Conservation (phyloP, 345 rosid species). For the Brassica napus region DNA sequence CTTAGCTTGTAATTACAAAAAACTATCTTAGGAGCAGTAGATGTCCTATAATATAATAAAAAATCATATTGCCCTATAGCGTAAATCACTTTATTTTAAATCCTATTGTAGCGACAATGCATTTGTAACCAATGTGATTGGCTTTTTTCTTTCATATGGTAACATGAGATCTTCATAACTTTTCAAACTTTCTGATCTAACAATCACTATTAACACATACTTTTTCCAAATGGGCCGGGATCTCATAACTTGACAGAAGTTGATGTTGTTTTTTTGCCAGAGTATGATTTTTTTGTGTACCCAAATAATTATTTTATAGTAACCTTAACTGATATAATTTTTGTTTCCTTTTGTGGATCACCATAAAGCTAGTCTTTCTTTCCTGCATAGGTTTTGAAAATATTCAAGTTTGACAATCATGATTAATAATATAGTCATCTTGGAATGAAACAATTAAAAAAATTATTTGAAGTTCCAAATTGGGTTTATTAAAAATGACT, state of each 20-base stretch:
- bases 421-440: not conserved
- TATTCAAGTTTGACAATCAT: not conserved
- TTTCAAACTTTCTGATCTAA: not conserved
- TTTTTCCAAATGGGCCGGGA: not conserved
- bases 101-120: not conserved
- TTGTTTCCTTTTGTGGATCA: not conserved
- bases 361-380: not conserved
- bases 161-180: not conserved
- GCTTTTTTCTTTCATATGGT: not conserved
- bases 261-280: not conserved
- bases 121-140: not conserved
- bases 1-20: too few relatives aligned
- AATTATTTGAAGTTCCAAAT: not conserved
- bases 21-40: too few relatives aligned
- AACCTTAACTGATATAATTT: not conserved
- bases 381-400: not conserved
- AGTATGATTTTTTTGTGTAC: too few relatives aligned
- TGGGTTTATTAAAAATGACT: not conserved
- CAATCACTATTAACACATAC: not conserved
- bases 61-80: too few relatives aligned
- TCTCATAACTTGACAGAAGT: not conserved
- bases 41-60: too few relatives aligned
- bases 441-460: not conserved
- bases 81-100: not conserved
- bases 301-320: not conserved